phyloP scores from a whole-genome alignment of 108 stramenopile genomes.

The Pseudonitzschia delicatissima region DNA sequence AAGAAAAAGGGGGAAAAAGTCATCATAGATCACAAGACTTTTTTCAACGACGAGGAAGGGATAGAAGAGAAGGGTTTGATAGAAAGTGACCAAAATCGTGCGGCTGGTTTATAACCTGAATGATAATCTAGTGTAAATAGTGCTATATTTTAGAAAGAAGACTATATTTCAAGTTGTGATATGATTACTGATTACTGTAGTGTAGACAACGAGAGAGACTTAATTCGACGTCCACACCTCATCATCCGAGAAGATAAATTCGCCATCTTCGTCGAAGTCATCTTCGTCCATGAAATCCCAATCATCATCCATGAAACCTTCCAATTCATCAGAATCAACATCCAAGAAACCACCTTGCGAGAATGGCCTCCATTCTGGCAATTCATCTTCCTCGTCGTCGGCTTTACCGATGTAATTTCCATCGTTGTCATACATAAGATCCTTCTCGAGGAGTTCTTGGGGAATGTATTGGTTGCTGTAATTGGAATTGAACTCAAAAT shows the following conservation, averaged over 20 bases:
- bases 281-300: slow-evolving; percentile 79
- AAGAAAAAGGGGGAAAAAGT: background rate
- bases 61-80: too few relatives aligned
- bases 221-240: slow-evolving; percentile 64
- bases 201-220: too few relatives aligned
- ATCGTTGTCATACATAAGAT: slow-evolving; percentile 44
- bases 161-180: too few relatives aligned
- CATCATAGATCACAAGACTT: background rate
- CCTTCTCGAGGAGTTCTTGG: slow-evolving; percentile 74
- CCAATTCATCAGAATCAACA: slow-evolving; percentile 77
- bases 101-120: too few relatives aligned
- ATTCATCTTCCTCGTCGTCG: slow-evolving; percentile 47
- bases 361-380: slow-evolving; percentile 66
- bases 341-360: slow-evolving; percentile 77
- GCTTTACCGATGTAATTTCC: slow-evolving; percentile 28
- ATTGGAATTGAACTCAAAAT: slow-evolving; percentile 85
- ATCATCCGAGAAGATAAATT: slow-evolving; percentile 43
- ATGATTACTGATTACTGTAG: too few relatives aligned
- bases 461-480: slow-evolving; percentile 85
- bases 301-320: slow-evolving; percentile 70
- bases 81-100: too few relatives aligned
- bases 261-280: slow-evolving; percentile 38
- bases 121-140: too few relatives aligned
- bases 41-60: too few relatives aligned
- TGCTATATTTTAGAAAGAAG: too few relatives aligned